Base-by-base conservation (phyloP, 2,329 filamentous ascomycete species). In the Clarireedia homoeocarpa region DNA sequence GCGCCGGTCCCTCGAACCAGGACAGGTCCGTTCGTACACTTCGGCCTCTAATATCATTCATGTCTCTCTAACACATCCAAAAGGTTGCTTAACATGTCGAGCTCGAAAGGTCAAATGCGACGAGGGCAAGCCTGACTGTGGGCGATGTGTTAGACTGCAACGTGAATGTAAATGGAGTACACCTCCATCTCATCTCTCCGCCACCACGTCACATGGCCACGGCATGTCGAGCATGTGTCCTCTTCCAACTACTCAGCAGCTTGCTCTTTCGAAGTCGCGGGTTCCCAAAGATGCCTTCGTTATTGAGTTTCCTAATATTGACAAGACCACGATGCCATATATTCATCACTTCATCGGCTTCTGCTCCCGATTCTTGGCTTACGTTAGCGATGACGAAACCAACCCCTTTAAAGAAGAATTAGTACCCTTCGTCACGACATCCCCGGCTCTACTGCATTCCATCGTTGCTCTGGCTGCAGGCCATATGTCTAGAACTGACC, bases 81-180 rank as follows among this genome's bases (percentile, higher is more conserved):
- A 39, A 20, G 84, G 83, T 3, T 86, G 81, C 62, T 79, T 85
- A 55, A 86, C 83, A 9, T 86, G 83, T 65, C 77, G 84, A 50
- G 84, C 82, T 67, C 75, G 83, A 54, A 86, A 86, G 74, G 86
- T 86, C 75, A 86, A 87, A 71, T 87, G 84, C 62, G 83, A 87
- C 63, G 84, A 86, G 69, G 76, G 78, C 17, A 86, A 85, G 63
- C 83, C 83, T 15, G 75, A 78, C 66, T 86, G 83, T 83, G 74
- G 73, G 12, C 57, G 67, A 10, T 70, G 67, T 50, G 48, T 60
- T 7, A 58, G 65, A 15, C 61, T 68, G 7, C 60, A 67, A 50
- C 51, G 63, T 48, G 61, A 66, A 39, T 68, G 66, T 53, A 59
- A 54, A 7, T 68, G 66, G 66, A 65, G 62, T 20, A 46, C 48